These are phyloP conservation scores for Collybia mongolica DNA, from an alignment of 768 basidiomycete species.

Conservation along the genomic window DNA sequence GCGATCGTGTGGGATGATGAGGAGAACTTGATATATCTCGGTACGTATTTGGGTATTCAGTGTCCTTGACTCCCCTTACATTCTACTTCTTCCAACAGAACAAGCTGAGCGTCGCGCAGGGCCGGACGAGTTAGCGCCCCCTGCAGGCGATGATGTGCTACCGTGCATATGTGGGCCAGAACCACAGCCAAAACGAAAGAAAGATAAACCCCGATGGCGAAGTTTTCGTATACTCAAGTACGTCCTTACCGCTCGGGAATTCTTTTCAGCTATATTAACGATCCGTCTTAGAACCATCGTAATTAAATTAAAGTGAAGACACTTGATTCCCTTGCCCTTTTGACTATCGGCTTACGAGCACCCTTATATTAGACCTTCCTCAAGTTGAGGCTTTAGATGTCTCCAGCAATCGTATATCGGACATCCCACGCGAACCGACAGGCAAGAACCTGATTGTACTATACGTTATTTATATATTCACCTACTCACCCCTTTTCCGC, in stretches of 20 bases:
- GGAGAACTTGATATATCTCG: slow-evolving; percentile 24
- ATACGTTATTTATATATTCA: not conserved
- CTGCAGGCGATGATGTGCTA: not conserved
- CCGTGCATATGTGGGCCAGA: slow-evolving; percentile 5
- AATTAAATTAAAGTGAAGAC: slow-evolving; percentile 17
- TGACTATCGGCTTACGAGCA: not conserved
- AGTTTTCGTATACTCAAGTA: slow-evolving; percentile 17
- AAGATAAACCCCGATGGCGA: slow-evolving; percentile 11
- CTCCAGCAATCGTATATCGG: not conserved
- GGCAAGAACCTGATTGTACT: not conserved
- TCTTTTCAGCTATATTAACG: slow-evolving; percentile 5
- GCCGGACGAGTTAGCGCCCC: not conserved
- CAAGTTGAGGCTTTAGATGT: not conserved
- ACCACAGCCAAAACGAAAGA: slow-evolving; percentile 10
- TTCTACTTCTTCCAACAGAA: not conserved
- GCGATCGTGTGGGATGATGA: slow-evolving; percentile 32
- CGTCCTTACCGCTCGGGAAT: slow-evolving; percentile 4
- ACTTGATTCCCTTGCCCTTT: not conserved
- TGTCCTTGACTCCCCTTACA: not conserved
- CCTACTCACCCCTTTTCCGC: not conserved
- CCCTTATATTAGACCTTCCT: not conserved
- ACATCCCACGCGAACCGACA: not conserved
- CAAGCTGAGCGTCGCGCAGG: slow-evolving; percentile 12
- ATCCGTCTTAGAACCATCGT: slow-evolving; percentile 12
- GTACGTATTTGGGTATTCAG: slow-evolving; percentile 14